Base-by-base conservation (phyloP, 768 basidiomycete species). In the Boletus subparvulus region DNA sequence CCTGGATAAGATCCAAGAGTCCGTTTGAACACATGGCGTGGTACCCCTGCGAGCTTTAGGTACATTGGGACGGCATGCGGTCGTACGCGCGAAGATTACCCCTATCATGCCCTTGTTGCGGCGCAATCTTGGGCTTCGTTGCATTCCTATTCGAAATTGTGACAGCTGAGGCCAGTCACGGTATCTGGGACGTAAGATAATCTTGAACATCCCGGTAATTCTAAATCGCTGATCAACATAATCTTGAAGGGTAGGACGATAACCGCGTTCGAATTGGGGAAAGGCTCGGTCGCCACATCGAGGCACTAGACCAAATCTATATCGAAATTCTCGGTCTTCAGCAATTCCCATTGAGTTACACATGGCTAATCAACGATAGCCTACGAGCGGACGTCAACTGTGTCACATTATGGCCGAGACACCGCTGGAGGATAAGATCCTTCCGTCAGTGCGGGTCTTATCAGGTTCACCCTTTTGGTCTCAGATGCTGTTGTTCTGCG, bases 391-490 rank as follows among this genome's bases (percentile, higher is more conserved):
- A 16, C n/a, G 30, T 39, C 42, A 19, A 12, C 28, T 37, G 28
- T 16, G 24, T 40, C 36, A 47, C n/a, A n/a, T n/a, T n/a, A 41
- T 21, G 13, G 10, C 12, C 14, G 24, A 42, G 50, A 58, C 46
- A 40, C 21, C 19, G 28, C 19, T 24, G 12, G 26, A n/a, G 54
- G 64, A 52, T 54, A 59, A 59, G 56, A 56, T 59, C 64, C 64
- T 62, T 54, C 63, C 62, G 59, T 45, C 3, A 35, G 43, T 28
- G 37, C 46, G 51, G 55, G 52, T 52, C 52, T 52, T 47, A 52
- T 35, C 44, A 36, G 44, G 33, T 26, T 42, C 8, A 30, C 30
- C 8, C 6, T 8, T 11, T 36, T 37, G 3, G 21, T 37, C 41
- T 24, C 17, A 19, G 33, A 13, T 39, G 14, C 6, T 16, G 9